phyloP scores from a whole-genome alignment of 345 rosid species.

The Boechera stricta region DNA sequence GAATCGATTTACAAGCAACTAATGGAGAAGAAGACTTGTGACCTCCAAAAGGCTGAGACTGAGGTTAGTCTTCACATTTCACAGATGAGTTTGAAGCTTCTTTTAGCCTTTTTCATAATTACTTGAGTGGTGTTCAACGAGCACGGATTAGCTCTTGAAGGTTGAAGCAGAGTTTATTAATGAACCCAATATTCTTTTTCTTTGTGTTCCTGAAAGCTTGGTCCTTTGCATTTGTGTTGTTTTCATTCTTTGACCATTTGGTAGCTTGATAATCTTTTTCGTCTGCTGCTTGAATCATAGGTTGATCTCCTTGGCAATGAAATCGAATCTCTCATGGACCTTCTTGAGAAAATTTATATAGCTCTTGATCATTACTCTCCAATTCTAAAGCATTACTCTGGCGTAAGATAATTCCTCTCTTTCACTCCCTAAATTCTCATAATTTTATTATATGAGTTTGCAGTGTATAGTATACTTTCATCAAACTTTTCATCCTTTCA shows the following conservation, averaged over 20 bases:
- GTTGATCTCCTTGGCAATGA: constrained; percentile 88
- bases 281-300: constrained; percentile 51
- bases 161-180: too few species aligned
- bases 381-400: constrained; percentile 75
- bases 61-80: too few species aligned
- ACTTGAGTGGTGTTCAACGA: too few species aligned
- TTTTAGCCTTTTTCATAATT: too few species aligned
- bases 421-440: neutral
- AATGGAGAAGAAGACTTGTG: too few species aligned
- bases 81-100: too few species aligned
- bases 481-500: neutral
- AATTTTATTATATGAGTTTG: neutral
- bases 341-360: constrained; percentile 81
- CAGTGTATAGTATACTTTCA: neutral
- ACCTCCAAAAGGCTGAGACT: too few species aligned
- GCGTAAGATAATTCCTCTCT: constrained; percentile 57
- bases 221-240: constrained; percentile 11
- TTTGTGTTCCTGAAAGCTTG: constrained; percentile 12
- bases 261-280: neutral
- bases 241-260: neutral
- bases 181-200: neutral
- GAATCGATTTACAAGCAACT: too few species aligned
- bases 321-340: constrained; percentile 67
- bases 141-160: too few species aligned
- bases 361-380: constrained; percentile 94